Percentiles rank a stretch among this genome's conserved stretches.
phyloP scores from a whole-genome alignment of 768 basidiomycete genomes.

The Rhizopogon rudus region DNA sequence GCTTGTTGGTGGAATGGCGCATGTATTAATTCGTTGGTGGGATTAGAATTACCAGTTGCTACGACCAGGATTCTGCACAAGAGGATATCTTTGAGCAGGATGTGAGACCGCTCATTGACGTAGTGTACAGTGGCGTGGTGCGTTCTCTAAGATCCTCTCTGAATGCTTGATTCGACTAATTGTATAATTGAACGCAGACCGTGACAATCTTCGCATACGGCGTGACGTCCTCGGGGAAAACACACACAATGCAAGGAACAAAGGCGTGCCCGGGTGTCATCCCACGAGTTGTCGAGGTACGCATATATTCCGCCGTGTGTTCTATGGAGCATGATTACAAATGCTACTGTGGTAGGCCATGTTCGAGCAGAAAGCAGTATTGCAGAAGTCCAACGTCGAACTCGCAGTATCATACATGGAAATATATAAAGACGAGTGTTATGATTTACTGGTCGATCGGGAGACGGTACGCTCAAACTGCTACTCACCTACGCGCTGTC shows the following conservation, averaged over 20 bases:
- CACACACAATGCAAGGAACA: conserved; percentile 89
- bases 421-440: conserved; percentile 89
- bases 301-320: conserved; percentile 12
- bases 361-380: conserved; percentile 42
- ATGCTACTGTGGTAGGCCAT: conserved; percentile 38
- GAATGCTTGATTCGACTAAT: background rate
- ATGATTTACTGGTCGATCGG: conserved; percentile 73
- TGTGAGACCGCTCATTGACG: conserved; percentile 72
- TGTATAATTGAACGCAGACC: conserved; percentile 39
- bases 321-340: background rate
- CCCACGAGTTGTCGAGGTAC: conserved; percentile 70
- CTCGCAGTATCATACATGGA: conserved; percentile 77
- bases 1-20: background rate
- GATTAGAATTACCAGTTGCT: conserved; percentile 67
- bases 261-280: conserved; percentile 76
- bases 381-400: conserved; percentile 38
- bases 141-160: conserved; percentile 19
- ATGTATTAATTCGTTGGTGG: background rate
- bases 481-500: background rate
- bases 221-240: conserved; percentile 88
- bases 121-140: conserved; percentile 74
- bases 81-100: conserved; percentile 74
- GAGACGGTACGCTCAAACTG: conserved; percentile 46
- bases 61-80: conserved; percentile 65
- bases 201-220: conserved; percentile 90